Evolutionary conservation across 441 rosid species (phyloP), one percentile per base, ranked within the genome.

Genomic region (Euphorbia schlechtendalii): DNA sequence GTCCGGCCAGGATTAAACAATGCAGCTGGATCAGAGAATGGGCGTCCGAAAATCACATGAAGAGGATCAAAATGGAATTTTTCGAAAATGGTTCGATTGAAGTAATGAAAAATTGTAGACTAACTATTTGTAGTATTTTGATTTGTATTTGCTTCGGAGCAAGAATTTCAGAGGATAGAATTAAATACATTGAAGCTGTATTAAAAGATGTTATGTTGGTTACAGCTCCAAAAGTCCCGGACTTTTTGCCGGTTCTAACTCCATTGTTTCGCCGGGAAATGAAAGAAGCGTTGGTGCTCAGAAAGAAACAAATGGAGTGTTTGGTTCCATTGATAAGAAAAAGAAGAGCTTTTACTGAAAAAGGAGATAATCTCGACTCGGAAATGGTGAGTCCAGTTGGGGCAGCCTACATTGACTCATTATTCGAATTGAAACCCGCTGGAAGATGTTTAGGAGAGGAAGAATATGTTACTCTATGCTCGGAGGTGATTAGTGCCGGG

Each of bases 111-210:
- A 89, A 79, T 41, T 87, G 96, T 21, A 75, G 96, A 66, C 74
- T 79, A 28, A 89, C 96, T 8, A 72, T 87, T 0, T 92, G 98
- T 56, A 86, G 96, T 71, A 67, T 87, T 27, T 65, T 92, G 65
- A 82, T 92, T n/a, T 89, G 96, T 61, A 70, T 92, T 32, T 92
- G 98, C 72, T 84, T 92, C 18, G 98, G 98, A 9, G 93, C 96
- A 17, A 87, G 82, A 75, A 87, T 89, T 48, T 71, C 88, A 10
- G 91, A 83, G 46, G 84, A 86, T 8, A 40, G 74, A 38, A 78
- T 92, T 13, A 83, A 80, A 74, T 43, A 72, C 28, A 92, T 92
- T 12, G 98, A 89, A 69, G 76, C 72, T 53, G 76, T 87, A 5
- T 71, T 87, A 0, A 92, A 92, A 59, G 95, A 89, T 5, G 93